Percentiles rank a stretch among this genome's conserved stretches.
phyloP scores from a whole-genome alignment of 345 rosid species.

The Mangifera indica region DNA sequence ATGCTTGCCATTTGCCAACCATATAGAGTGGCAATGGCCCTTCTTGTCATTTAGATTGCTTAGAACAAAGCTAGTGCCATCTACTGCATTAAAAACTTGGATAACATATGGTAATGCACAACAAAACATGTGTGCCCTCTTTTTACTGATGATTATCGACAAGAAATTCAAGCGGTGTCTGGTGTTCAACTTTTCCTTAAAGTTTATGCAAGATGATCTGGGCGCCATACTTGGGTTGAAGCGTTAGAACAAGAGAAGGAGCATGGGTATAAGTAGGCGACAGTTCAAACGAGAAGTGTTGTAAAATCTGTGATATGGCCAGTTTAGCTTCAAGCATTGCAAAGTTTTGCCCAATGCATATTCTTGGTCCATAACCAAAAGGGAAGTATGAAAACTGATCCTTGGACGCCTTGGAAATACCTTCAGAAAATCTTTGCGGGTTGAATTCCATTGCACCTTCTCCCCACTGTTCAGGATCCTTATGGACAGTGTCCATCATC shows the following conservation, averaged over 20 bases:
- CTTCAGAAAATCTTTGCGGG: slow-evolving; percentile 59
- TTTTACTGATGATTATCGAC: too few species aligned
- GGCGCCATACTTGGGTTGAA: slow-evolving; percentile 64
- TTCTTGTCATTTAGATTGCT: too few species aligned
- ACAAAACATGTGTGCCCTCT: too few species aligned
- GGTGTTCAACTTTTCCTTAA: neutral
- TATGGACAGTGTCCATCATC: slow-evolving; percentile 50
- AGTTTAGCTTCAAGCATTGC: slow-evolving; percentile 60
- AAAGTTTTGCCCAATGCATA: slow-evolving; percentile 67
- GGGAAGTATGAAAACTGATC: slow-evolving; percentile 55
- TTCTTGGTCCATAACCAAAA: slow-evolving; percentile 59
- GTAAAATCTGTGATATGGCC: slow-evolving; percentile 35
- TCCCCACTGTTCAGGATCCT: slow-evolving; percentile 57
- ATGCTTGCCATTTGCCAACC: too few species aligned
- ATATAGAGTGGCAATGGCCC: too few species aligned
- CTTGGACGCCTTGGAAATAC: slow-evolving; percentile 61
- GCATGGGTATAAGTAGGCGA: slow-evolving; percentile 59
- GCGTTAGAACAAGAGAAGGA: slow-evolving; percentile 34
- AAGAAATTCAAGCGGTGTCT: neutral
- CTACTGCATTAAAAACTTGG: too few species aligned
- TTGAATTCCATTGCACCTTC: slow-evolving; percentile 65
- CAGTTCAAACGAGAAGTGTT: slow-evolving; percentile 35
- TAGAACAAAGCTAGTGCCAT: too few species aligned
- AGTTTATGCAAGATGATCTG: slow-evolving; percentile 45
- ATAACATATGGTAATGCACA: too few species aligned